These are phyloP conservation scores for Oryza officinalis DNA, from an alignment of 176 grass and related monocot species.

Conservation along the genomic window DNA sequence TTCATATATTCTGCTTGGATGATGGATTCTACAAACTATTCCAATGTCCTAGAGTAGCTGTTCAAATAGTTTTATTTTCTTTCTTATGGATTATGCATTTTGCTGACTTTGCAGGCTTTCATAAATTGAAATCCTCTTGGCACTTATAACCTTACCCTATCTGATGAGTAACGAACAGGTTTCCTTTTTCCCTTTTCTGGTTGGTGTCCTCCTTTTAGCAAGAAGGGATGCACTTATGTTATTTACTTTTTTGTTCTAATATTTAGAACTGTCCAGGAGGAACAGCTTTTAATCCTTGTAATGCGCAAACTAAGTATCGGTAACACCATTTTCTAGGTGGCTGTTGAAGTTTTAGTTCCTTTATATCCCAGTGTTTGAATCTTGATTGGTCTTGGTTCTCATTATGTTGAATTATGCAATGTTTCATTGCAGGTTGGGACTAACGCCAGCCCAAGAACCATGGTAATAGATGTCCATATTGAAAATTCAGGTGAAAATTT, in stretches of 20 bases:
- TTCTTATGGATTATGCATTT: not conserved
- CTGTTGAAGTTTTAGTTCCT: too few species aligned
- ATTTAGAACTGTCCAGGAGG: conserved; percentile 56
- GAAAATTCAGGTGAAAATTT: too few species aligned
- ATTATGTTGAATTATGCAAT: too few species aligned
- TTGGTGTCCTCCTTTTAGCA: not conserved
- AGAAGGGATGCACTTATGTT: not conserved
- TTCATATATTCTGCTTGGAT: not conserved
- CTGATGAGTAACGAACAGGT: not conserved
- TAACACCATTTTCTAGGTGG: too few species aligned
- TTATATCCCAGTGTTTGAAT: too few species aligned
- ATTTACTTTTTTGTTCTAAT: not conserved
- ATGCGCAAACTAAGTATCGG: too few species aligned
- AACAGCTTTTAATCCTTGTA: conserved; percentile 63
- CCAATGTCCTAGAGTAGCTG: not conserved
- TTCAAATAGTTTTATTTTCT: not conserved
- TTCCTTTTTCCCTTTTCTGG: not conserved
- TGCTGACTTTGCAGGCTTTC: not conserved
- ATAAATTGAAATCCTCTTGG: not conserved
- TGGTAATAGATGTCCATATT: too few species aligned
- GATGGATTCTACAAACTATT: not conserved
- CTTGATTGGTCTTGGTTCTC: too few species aligned
- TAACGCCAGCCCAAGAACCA: too few species aligned
- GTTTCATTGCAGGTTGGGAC: too few species aligned
- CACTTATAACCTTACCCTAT: not conserved